Base-by-base conservation (phyloP, 768 basidiomycete genomes). In the Tubosaeta sp. region DNA sequence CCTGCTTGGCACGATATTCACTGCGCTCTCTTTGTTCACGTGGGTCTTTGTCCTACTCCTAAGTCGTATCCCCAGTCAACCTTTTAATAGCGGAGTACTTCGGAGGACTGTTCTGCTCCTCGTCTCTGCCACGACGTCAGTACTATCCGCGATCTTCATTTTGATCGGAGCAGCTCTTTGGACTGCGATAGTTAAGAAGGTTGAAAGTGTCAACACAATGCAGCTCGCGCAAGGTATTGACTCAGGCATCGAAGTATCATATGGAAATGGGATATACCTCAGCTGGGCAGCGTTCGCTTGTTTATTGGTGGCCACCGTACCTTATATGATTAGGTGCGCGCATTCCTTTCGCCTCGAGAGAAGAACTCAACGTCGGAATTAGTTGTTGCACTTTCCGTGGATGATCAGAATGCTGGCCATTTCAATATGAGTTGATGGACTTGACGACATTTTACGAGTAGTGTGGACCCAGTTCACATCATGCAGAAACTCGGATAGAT, bases 301-400 rank as follows among this genome's bases (percentile, higher is more conserved):
- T 63, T 73, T 91, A 34, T 66, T 81, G 34, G 73, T 77, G 17
- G 88, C 89, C 1, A 72, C 83, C 46, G 64, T 87, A 38, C 90
- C 90, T 13, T 91, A 90, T 63, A 78, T 88, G 76, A 76, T 89
- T 59, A 89, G 83, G 88, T 88, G 55, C 42, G 83, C 65, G 7
- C 7, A 51, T 42, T 49, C 27, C n/a, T 38, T 19, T 48, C 7
- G 6, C 17, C 17, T 22, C 34, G 35, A 27, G 26, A 11, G 35
- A 42, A n/a, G n/a, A 41, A 38, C 46, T 52, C 26, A 51, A 25
- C 11, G 19, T 45, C 57, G 26, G 37, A 42, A 27, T n/a, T 56
- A 91, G 88, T 59, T 91, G 87, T 62, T 90, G 86, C 71, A 91
- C 89, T 49, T 91, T 76, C 72, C 82, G 87, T 57, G 85, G 87